phyloP scores from a whole-genome alignment of 805 yeast species.

The Groenewaldozyma tartarivorans region DNA sequence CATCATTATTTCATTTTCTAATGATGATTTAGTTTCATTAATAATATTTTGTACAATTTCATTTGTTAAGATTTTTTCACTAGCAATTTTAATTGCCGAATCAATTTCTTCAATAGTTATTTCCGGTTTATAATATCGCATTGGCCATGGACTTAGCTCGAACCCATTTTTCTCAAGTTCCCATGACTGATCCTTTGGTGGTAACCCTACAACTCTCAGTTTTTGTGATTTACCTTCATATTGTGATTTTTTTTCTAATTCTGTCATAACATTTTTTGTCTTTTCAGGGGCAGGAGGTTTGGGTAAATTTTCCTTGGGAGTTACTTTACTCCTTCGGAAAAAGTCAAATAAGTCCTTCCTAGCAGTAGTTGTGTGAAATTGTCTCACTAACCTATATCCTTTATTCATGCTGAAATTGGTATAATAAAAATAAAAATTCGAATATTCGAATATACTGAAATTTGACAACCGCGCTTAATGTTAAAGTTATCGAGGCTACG shows the following conservation, averaged over 20 bases:
- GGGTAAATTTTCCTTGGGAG: slow-evolving; percentile 4
- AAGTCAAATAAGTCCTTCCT: slow-evolving; percentile 12
- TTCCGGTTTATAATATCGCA: slow-evolving; percentile 15
- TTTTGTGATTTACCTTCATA: slow-evolving; percentile 6
- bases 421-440: no score
- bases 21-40: background rate
- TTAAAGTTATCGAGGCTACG: no score
- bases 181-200: slow-evolving; percentile 13
- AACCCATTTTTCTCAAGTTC: slow-evolving; percentile 10
- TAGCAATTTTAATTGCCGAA: slow-evolving; percentile 5
- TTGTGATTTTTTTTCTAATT: slow-evolving; percentile 6
- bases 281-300: slow-evolving; percentile 8
- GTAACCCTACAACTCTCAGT: slow-evolving; percentile 19
- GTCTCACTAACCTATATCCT: background rate
- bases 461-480: no score
- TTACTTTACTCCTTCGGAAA: slow-evolving; percentile 10
- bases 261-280: slow-evolving; percentile 17
- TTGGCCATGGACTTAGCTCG: slow-evolving; percentile 25
- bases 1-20: no score
- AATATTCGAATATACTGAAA: background rate
- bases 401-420: background rate
- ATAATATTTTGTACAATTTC: background rate
- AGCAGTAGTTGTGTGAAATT: background rate
- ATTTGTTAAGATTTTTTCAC: slow-evolving; percentile 2
- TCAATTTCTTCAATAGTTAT: slow-evolving; percentile 12